Evolutionary conservation across 768 basidiomycete genomes (phyloP), one percentile per base, ranked within the genome.

Genomic region (Myochromella boudieri): DNA sequence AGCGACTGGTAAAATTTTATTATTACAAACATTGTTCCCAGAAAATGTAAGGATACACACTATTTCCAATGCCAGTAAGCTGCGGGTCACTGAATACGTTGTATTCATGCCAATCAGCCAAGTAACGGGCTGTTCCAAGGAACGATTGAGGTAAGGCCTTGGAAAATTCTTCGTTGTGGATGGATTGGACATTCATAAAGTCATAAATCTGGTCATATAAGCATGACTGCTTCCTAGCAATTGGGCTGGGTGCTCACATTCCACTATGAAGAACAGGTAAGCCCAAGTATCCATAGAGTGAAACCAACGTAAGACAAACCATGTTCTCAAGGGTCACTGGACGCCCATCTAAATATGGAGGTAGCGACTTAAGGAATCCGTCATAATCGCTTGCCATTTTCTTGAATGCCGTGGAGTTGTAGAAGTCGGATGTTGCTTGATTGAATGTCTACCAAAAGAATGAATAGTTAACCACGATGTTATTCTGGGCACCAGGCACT

Each of bases 21-120:
- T 3, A 24, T 25, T 14, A 42, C n/a, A n/a, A 31, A 6, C 18
- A n/a, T 12, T 34, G 6, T 24, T 15, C 7, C 17, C 6, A 18
- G 6, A n/a, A 20, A 12, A 22, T 11, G 25, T 22, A 42, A 32
- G 7, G 10, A 7, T 2, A 61, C 62, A 47, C 42, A 85, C 84
- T 81, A 59, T 87, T 87, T 29, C 84, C 79, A 42, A 89, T 80
- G n/a, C 84, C 82, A 17, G 64, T 61, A 2, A 73, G 61, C n/a
- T 69, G 58, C 0, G 68, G 59, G 40, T 74, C 76, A 3, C 71
- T 80, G 66, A 88, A 90, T 12, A 87, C 74, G 37, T 74, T 76
- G 60, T 84, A 80, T 66, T 89, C 84, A 58, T 88, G 85, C 70
- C 74, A 90, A 64, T 86, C 79, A 2, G 85, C 87, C 6, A 90